phyloP scores from a whole-genome alignment of 2,329 filamentous ascomycete genomes.

The Nannizzia gypsea region DNA sequence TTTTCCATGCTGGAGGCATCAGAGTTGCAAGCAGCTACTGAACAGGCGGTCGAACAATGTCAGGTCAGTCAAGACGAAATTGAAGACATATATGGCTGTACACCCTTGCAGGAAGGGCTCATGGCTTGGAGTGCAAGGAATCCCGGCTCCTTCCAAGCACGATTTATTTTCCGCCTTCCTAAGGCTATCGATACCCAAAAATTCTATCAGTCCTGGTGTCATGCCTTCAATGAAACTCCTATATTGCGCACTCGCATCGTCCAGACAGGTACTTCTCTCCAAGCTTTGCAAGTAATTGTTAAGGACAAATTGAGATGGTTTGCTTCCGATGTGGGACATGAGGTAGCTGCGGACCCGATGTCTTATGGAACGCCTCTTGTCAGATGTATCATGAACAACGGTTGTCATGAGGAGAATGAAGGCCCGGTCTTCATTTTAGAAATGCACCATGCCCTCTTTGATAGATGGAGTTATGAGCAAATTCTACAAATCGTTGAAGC shows the following conservation, averaged over 20 bases:
- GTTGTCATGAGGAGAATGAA: background rate
- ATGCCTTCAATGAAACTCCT: background rate
- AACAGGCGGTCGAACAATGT: constrained; percentile 9
- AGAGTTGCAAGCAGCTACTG: background rate
- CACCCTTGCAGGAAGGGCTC: constrained; percentile 31
- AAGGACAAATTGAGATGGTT: background rate
- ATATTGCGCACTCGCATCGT: background rate
- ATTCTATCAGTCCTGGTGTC: constrained; percentile 28
- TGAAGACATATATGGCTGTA: constrained; percentile 30
- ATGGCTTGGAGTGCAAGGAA: constrained; percentile 27
- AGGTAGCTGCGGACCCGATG: background rate
- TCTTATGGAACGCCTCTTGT: background rate
- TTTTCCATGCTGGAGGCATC: background rate
- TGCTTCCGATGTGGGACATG: background rate
- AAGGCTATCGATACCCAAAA: constrained; percentile 20
- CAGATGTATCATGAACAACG: background rate
- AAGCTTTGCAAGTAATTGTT: background rate
- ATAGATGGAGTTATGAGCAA: constrained; percentile 24
- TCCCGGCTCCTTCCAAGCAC: constrained; percentile 29
- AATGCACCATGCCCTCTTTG: constrained; percentile 35
- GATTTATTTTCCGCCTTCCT: constrained; percentile 24
- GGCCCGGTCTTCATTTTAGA: constrained; percentile 24
- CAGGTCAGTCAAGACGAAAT: constrained; percentile 12
- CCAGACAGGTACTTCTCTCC: background rate
- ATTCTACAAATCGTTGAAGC: constrained; percentile 10